Base-by-base conservation (phyloP, 2,329 filamentous ascomycete genomes). In the Colletotrichum sp. region DNA sequence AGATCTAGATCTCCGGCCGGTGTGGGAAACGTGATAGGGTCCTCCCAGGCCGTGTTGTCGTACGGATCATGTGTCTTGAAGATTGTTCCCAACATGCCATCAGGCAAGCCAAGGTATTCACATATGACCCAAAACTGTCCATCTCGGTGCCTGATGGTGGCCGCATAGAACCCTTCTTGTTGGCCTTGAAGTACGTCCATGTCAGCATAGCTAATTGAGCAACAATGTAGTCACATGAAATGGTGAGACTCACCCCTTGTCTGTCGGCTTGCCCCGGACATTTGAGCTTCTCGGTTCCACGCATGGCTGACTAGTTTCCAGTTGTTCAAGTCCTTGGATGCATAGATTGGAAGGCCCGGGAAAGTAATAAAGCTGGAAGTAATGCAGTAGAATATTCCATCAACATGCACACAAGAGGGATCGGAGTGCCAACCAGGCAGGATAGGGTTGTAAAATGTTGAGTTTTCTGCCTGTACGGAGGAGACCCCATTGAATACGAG, bases 151-250 rank as follows among this genome's bases (percentile, higher is more conserved):
- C 55, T 58, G 13, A 58, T 16, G 15, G 55, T 58, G 6, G 21
- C 26, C 9, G 55, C 55, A 18, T 26, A 58, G 3, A 58, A 28
- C 0, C 55, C 55, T 28, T 58, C 55, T 58, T 58, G 24, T 58
- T 58, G 43, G 43, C 43, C n/a, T 52, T 52, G 18, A 21, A 13
- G 10, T 52, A 13, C 10, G 0, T 7, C 9, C 9, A 21, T 52
- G n/a, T 52, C 43, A 52, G 0, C 0, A 21, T 7, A 13, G 6
- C n/a, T 21, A 2, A 13, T 12, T 52, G 43, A 21, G 1, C 2
- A 52, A 21, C 0, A 48, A 3, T 48, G 1, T 13, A 48, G n/a
- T 6, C 10, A 3, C n/a, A 52, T 13, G 0, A 0, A 4, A 21
- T 6, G 6, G 43, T 4, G 10, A 48, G 6, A 4, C 43, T 4